A percentile compares a stretch with the other conserved stretches of the same genome.
phyloP scores from a whole-genome alignment of 306 rosid species.

The Hylodesmum podocarpum region DNA sequence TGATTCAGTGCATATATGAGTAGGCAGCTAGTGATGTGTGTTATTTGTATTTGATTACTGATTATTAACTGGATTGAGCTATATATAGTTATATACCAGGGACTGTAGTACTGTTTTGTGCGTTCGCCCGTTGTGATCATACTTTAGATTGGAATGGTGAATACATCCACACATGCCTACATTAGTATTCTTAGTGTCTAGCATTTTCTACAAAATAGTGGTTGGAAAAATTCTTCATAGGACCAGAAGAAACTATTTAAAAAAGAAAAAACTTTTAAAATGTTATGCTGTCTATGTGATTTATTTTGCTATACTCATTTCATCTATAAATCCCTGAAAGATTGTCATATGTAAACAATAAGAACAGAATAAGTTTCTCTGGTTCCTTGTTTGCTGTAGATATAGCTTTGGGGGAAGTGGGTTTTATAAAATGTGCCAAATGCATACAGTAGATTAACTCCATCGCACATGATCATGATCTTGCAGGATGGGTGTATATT shows the following conservation, averaged over 20 bases:
- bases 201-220: background rate
- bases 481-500: background rate
- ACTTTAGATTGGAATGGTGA: slow-evolving; percentile 12
- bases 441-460: background rate
- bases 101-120: background rate
- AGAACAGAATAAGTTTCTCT: background rate
- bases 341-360: background rate
- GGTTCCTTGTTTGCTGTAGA: background rate
- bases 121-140: background rate
- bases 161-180: background rate
- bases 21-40: background rate
- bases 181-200: background rate
- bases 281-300: background rate
- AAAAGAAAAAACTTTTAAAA: background rate
- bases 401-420: background rate
- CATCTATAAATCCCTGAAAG: background rate
- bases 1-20: background rate
- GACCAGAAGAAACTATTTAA: background rate
- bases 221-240: background rate
- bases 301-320: slow-evolving; percentile 1
- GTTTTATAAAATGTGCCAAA: background rate
- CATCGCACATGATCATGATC: background rate
- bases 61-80: slow-evolving; percentile 6
- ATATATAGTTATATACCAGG: background rate
- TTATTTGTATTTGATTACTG: slow-evolving; percentile 10